Conservation (phyloP, 2,329 filamentous ascomycete genomes). For the Fusarium brevicatenulatum region DNA sequence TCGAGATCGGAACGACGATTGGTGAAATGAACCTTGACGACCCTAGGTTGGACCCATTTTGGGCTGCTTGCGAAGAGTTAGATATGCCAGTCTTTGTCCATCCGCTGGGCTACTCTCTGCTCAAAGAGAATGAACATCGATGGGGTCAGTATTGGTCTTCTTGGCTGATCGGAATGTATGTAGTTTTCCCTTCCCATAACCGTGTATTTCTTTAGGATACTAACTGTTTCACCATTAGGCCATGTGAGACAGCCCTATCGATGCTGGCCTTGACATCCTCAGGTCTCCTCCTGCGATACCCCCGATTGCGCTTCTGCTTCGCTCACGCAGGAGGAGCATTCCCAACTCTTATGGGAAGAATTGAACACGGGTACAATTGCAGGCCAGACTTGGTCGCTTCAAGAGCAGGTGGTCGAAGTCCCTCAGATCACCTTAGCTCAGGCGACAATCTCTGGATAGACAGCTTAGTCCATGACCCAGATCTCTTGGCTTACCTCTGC, state of each 20-base stretch:
- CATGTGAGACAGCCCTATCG: not conserved
- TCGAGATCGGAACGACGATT: not conserved
- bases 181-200: fast-evolving
- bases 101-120: not conserved
- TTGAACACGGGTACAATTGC: not conserved
- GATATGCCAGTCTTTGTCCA: not conserved
- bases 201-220: fast-evolving
- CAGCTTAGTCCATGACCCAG: not conserved
- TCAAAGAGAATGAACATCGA: not conserved
- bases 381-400: not conserved
- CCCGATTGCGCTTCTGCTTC: not conserved
- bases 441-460: not conserved
- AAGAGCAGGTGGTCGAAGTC: not conserved
- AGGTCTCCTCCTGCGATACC: not conserved
- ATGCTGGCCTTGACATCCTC: not conserved
- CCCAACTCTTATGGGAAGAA: not conserved
- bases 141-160: not conserved
- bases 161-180: not conserved
- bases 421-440: not conserved
- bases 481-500: not conserved
- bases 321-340: not conserved
- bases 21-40: not conserved
- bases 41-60: not conserved
- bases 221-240: not conserved
- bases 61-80: not conserved